These are phyloP conservation scores for Leptodontidium sp. DNA, from an alignment of 2,329 filamentous ascomycete genomes.

Conservation along the genomic window DNA sequence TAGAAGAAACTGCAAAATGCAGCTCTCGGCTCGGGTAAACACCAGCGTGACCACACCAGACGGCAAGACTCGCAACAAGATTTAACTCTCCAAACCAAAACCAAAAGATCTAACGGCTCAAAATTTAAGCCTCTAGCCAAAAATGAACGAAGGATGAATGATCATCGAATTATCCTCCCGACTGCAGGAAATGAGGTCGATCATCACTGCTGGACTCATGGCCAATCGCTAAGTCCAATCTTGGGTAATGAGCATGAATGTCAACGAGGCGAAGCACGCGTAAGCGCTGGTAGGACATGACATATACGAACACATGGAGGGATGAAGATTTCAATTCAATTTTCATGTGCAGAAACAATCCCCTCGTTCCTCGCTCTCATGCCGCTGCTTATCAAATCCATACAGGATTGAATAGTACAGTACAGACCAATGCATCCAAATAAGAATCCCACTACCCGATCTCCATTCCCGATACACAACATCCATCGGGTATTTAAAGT, in stretches of 20 bases:
- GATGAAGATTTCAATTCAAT: not conserved
- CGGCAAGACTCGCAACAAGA: not conserved
- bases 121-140: not conserved
- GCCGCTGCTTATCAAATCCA: too few relatives aligned
- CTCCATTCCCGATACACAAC: not conserved
- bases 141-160: not conserved
- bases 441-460: too few relatives aligned
- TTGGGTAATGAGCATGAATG: conserved; percentile 8
- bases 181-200: conserved; percentile 1
- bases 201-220: not conserved
- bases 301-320: not conserved
- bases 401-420: too few relatives aligned
- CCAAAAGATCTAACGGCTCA: not conserved
- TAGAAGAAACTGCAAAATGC: too few relatives aligned
- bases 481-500: not conserved
- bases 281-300: not conserved
- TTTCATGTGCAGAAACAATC: not conserved
- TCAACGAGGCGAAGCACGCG: not conserved
- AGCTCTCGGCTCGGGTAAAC: not conserved
- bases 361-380: not conserved
- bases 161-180: not conserved
- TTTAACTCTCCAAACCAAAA: not conserved
- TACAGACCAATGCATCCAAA: too few relatives aligned
- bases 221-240: not conserved
- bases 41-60: not conserved